Base-by-base conservation (phyloP, 768 basidiomycete genomes). In the Lentinula detonsa region DNA sequence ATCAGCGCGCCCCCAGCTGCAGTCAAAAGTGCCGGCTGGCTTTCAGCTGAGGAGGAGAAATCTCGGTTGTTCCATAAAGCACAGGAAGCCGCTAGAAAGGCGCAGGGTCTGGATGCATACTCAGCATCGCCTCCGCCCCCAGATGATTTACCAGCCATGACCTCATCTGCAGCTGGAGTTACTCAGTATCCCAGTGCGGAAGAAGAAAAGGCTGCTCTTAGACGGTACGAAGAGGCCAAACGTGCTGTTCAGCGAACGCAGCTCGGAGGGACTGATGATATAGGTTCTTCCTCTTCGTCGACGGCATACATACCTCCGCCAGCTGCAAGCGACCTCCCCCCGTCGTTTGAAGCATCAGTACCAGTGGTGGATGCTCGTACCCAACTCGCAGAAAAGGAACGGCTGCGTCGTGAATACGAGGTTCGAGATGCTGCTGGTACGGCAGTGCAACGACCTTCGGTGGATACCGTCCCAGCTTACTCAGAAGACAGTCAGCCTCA, bases 191-290 rank as follows among this genome's bases (percentile, higher is more conserved):
- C 74, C 37, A 82, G 84, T 18, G 90, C 90, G 0, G 86, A 85
- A 62, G 81, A 89, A 67, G 91, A 93, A 72, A 92, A 92, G 68
- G 87, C 82, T 2, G 86, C 86, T 23, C 68, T 91, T 59, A 77
- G 70, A 64, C 76, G 85, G 61, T 93, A 90, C 68, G 78, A 87
- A 34, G 83, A 89, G 55, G 90, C 90, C 0, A 89, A 84, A 68
- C 75, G 76, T 51, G 90, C 90, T 5, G 90, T 91, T 15, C 83
- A 84, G 46, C 79, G 83, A 18, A 82, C 77, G 3, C 87, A 89
- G 61, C 70, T 72, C 48, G 69, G 60, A 53, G 67, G 64, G 16
- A 61, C 72, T 57, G 71, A 66, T 28, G 68, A 63, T 15, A 58
- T 64, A 35, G 64, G 65, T 23, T 67, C 68, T 13, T 69, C 71